These are phyloP conservation scores for Metarhizium album DNA, from an alignment of 2,329 filamentous ascomycete species.

Conservation along the genomic window DNA sequence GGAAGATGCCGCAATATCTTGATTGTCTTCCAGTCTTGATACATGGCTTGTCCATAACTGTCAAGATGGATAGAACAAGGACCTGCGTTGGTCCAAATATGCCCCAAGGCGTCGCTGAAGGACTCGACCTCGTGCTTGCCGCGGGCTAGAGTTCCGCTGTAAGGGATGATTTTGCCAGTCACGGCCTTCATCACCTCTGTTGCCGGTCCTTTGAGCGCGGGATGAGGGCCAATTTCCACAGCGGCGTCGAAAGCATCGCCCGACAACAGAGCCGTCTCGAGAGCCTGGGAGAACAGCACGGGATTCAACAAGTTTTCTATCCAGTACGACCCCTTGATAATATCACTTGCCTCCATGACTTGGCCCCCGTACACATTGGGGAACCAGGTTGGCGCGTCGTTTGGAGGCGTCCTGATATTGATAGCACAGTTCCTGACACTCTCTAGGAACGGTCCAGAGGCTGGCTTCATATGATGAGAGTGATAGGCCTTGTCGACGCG, in stretches of 20 bases:
- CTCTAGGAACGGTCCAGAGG: slow-evolving; percentile 7
- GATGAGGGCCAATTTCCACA: slow-evolving; percentile 25
- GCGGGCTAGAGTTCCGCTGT: background rate
- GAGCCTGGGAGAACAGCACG: slow-evolving; percentile 13
- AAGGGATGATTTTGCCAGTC: background rate
- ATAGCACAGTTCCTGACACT: background rate
- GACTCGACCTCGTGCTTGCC: background rate
- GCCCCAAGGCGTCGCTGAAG: background rate
- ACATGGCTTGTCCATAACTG: background rate
- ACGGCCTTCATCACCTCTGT: background rate
- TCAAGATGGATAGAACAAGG: background rate
- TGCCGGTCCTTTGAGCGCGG: slow-evolving; percentile 29
- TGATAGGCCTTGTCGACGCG: slow-evolving; percentile 30
- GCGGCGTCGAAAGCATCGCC: slow-evolving; percentile 6
- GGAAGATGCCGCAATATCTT: background rate
- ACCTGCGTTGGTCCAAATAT: background rate
- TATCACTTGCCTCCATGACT: background rate
- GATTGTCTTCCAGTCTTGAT: background rate
- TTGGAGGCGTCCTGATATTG: background rate
- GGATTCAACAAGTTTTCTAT: slow-evolving; percentile 8
- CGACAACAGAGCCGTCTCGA: background rate
- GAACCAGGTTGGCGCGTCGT: background rate
- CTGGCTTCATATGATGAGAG: slow-evolving; percentile 26
- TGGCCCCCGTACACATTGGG: background rate
- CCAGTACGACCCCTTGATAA: slow-evolving; percentile 3